A percentile compares a stretch with the other conserved stretches of the same genome.
Evolutionary conservation across 805 yeast genomes (phyloP).

Genomic region (Suhomyces emberorum): DNA sequence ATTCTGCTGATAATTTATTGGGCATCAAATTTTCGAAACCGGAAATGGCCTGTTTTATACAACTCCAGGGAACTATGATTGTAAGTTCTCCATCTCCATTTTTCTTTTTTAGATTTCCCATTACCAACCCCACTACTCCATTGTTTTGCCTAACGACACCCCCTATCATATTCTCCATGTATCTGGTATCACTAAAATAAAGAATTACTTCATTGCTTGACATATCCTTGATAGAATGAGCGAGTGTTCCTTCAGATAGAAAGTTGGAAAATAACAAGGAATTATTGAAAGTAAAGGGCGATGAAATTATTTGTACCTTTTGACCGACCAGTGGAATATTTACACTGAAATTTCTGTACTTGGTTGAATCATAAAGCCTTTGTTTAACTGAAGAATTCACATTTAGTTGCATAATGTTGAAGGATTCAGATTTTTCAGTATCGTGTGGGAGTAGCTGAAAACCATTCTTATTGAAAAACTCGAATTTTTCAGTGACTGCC

Average conservation of each 20-base stretch:
- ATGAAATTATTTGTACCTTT: constrained; percentile 8
- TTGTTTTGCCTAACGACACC: constrained; percentile 22
- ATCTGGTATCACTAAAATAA: constrained; percentile 38
- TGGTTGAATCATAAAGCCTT: no score
- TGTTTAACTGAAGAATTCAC: no score
- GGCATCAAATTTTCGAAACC: no score
- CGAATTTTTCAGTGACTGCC: no score
- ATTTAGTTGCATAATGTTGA: no score
- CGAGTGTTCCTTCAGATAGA: constrained; percentile 21
- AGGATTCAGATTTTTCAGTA: no score
- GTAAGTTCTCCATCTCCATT: constrained; percentile 48
- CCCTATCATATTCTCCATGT: constrained; percentile 46
- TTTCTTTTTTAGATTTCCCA: constrained; percentile 34
- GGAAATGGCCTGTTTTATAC: no score
- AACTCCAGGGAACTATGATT: constrained; percentile 30
- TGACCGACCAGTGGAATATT: no score
- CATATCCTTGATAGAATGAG: constrained; percentile 17
- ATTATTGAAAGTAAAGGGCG: constrained; percentile 32
- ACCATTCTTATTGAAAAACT: no score
- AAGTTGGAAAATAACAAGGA: constrained; percentile 27
- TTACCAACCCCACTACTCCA: constrained; percentile 33
- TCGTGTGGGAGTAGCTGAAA: no score
- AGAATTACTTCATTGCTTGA: constrained; percentile 11
- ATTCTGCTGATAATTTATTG: no score
- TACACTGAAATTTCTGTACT: no score